Percentiles rank a stretch among this genome's conserved stretches.
Conservation (phyloP, 1,284 basidiomycete genomes). For the Coriolopsis trogii region DNA sequence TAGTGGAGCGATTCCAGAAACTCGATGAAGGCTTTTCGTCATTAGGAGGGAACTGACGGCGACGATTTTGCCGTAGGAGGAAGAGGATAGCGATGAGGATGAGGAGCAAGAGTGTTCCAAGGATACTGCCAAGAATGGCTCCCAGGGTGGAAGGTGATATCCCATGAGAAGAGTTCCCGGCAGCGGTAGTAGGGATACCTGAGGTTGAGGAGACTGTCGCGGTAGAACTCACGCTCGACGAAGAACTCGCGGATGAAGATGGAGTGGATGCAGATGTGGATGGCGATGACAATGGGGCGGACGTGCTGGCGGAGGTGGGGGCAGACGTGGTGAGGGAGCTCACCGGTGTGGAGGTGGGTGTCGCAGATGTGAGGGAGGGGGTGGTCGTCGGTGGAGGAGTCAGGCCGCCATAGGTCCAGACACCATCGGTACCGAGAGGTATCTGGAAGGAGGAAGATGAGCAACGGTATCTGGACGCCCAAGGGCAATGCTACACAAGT, state of each 20-base stretch:
- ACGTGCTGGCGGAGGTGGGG: neutral
- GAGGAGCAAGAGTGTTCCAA: conserved; percentile 46
- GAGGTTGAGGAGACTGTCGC: conserved; percentile 25
- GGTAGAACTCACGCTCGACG: conserved; percentile 18
- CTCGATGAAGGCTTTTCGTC: conserved; percentile 23
- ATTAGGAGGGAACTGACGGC: conserved; percentile 17
- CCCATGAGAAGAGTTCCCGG: conserved; percentile 27
- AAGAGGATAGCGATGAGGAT: conserved; percentile 53
- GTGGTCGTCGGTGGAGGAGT: conserved; percentile 47
- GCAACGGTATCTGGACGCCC: neutral
- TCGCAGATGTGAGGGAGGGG: conserved; percentile 25
- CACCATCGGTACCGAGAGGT: conserved; percentile 59
- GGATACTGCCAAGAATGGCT: conserved; percentile 41
- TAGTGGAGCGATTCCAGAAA: conserved; percentile 36
- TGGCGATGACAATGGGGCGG: conserved; percentile 8
- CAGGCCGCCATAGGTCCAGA: conserved; percentile 68
- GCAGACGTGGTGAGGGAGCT: conserved; percentile 27
- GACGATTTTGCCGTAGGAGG: conserved; percentile 48
- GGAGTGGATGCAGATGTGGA: conserved; percentile 10
- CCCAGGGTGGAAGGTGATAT: conserved; percentile 32
- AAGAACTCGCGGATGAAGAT: conserved; percentile 5
- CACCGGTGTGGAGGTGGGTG: conserved; percentile 28
- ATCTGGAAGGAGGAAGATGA: conserved; percentile 48
- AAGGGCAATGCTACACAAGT: too few relatives aligned
- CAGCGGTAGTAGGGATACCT: conserved; percentile 25